Evolutionary conservation across 768 basidiomycete species (phyloP).

Genomic region (Strobilomyces dryophilus): DNA sequence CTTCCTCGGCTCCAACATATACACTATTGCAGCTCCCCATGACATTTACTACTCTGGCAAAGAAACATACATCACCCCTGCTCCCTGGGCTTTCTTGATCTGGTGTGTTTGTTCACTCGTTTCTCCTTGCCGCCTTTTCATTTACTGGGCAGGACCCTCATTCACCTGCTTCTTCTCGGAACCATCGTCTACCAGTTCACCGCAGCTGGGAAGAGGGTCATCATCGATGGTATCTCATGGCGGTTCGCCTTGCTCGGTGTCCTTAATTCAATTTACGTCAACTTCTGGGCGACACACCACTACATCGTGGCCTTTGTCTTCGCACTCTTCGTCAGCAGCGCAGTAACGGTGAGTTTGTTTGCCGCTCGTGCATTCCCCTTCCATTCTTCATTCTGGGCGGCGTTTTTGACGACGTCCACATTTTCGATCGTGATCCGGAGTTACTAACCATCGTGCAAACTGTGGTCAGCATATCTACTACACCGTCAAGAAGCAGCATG

Average conservation of each 20-base stretch:
- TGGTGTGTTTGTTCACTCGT: constrained; percentile 47
- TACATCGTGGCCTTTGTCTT: constrained; percentile 84
- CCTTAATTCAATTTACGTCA: constrained; percentile 86
- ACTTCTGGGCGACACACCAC: constrained; percentile 75
- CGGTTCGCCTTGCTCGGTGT: constrained; percentile 84
- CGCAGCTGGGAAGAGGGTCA: constrained; percentile 65
- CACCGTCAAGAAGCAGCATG: constrained; percentile 83
- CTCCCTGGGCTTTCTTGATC: constrained; percentile 87
- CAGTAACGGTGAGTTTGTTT: constrained; percentile 41
- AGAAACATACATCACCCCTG: constrained; percentile 93
- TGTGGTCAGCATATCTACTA: constrained; percentile 80
- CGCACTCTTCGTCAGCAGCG: constrained; percentile 79
- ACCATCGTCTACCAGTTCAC: constrained; percentile 90
- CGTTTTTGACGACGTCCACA: constrained; percentile 1
- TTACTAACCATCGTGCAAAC: constrained; percentile 11
- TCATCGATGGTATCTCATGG: constrained; percentile 89
- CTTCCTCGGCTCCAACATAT: constrained; percentile 89
- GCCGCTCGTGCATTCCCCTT: constrained; percentile 2
- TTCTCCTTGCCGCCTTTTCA: constrained; percentile 6
- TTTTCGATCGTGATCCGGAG: constrained; percentile 4
- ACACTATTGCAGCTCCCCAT: constrained; percentile 73
- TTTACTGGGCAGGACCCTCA: constrained; percentile 58
- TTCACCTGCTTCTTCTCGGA: constrained; percentile 88
- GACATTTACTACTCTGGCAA: constrained; percentile 70
- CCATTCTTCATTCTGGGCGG: constrained; percentile 13